These are phyloP conservation scores for Quercus berberidifolia DNA, from an alignment of 306 rosid species.

Conservation along the genomic window DNA sequence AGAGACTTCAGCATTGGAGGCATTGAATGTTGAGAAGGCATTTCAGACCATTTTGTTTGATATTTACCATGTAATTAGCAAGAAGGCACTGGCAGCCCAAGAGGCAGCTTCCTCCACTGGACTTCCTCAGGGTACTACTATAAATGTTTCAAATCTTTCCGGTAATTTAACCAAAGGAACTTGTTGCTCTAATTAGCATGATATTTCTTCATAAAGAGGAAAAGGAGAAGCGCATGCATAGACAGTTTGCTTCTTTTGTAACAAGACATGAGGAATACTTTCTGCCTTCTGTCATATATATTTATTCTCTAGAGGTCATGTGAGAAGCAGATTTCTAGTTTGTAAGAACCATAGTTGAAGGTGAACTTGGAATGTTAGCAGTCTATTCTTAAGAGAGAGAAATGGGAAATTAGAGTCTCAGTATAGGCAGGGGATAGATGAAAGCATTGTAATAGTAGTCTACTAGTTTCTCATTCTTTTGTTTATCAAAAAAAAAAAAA, in stretches of 20 bases:
- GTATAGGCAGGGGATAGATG: conserved; percentile 18
- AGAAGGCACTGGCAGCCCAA: conserved; percentile 75
- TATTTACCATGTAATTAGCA: conserved; percentile 65
- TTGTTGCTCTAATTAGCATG: conserved; percentile 62
- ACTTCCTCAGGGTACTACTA: conserved; percentile 70
- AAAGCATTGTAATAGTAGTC: conserved; percentile 19
- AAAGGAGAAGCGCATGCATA: conserved; percentile 11
- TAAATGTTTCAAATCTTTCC: conserved; percentile 44
- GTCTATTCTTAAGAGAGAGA: not conserved
- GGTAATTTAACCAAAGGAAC: conserved; percentile 32
- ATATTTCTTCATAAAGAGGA: conserved; percentile 15
- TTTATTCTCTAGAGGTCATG: conserved; percentile 11
- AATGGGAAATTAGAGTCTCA: conserved; percentile 16
- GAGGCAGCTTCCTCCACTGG: conserved; percentile 54
- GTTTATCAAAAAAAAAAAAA: no score
- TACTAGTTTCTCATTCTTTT: not conserved
- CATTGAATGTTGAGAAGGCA: conserved; percentile 67
- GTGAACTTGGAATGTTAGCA: conserved; percentile 26
- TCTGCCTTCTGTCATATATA: conserved; percentile 19
- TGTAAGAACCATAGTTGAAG: conserved; percentile 21
- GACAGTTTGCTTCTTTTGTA: conserved; percentile 5
- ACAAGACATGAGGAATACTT: conserved; percentile 20
- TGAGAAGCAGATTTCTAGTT: conserved; percentile 24
- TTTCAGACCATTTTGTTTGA: conserved; percentile 72
- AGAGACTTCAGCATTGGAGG: conserved; percentile 78